Conservation (phyloP, 2,329 filamentous ascomycete genomes). For the Penicillium janthinellum region DNA sequence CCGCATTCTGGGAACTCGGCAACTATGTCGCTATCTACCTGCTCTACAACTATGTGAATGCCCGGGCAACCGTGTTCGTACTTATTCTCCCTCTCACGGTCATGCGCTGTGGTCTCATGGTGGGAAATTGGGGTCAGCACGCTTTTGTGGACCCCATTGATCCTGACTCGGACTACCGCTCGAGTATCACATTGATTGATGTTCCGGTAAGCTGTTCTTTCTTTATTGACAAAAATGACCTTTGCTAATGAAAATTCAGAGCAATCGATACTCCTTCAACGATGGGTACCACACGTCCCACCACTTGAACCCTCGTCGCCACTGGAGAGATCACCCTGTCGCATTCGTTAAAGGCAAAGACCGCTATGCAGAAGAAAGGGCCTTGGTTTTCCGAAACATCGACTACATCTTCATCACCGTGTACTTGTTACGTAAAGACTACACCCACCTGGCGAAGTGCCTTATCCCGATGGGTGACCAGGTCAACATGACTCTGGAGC, state of each 20-base stretch:
- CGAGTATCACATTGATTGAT: conserved; percentile 77
- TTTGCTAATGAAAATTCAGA: conserved; percentile 50
- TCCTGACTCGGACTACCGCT: conserved; percentile 75
- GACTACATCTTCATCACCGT: conserved; percentile 78
- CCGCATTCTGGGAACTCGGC: conserved; percentile 62
- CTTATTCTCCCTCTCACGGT: conserved; percentile 67
- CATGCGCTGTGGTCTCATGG: conserved; percentile 72
- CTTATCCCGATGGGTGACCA: conserved; percentile 75
- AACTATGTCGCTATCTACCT: conserved; percentile 58
- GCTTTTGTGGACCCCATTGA: conserved; percentile 75
- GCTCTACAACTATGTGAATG: conserved; percentile 53
- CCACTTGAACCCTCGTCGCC: conserved; percentile 74
- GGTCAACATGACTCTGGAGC: conserved; percentile 64
- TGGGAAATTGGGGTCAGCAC: conserved; percentile 84
- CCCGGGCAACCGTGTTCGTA: conserved; percentile 63
- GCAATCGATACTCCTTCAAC: conserved; percentile 68
- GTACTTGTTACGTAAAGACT: conserved; percentile 69
- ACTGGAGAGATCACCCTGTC: conserved; percentile 79
- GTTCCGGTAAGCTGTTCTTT: conserved; percentile 63
- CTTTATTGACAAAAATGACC: not conserved
- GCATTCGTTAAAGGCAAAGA: conserved; percentile 71
- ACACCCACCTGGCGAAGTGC: conserved; percentile 67
- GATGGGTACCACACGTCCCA: conserved; percentile 67
- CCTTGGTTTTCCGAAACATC: conserved; percentile 78
- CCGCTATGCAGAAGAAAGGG: conserved; percentile 66